phyloP scores from a whole-genome alignment of 768 basidiomycete species.

The Hydnomerulius pinastri region DNA sequence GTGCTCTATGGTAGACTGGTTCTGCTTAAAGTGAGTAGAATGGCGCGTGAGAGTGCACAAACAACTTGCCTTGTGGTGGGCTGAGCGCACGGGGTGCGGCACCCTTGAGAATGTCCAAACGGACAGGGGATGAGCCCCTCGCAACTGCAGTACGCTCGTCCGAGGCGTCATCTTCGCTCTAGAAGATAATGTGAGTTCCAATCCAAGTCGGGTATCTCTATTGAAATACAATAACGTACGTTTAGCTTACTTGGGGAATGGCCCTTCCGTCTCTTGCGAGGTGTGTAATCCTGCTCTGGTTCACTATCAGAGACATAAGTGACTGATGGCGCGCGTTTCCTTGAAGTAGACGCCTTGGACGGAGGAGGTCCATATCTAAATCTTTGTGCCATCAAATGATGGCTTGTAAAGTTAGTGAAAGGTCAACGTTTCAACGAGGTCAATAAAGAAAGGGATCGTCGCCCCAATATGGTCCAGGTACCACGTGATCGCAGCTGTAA shows the following conservation, averaged over 20 bases:
- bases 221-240: neutral
- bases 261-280: constrained; percentile 1
- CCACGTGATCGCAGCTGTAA: neutral
- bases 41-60: neutral
- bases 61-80: neutral
- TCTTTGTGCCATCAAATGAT: neutral
- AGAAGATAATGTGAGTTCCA: neutral
- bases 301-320: constrained; percentile 15
- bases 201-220: neutral
- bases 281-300: neutral
- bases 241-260: neutral
- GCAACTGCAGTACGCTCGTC: neutral
- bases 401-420: too few relatives aligned
- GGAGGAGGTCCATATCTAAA: neutral
- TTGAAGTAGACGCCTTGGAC: constrained; percentile 22
- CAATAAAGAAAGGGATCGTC: neutral
- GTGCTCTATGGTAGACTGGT: constrained; percentile 13
- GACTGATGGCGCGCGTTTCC: constrained; percentile 25
- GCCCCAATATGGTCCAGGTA: too few relatives aligned
- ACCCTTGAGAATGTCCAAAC: neutral
- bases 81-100: neutral
- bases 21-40: neutral
- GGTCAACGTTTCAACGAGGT: too few relatives aligned
- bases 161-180: neutral
- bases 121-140: neutral